Evolutionary conservation across 768 basidiomycete genomes (phyloP).

Genomic region (Fomitopsis serialis): DNA sequence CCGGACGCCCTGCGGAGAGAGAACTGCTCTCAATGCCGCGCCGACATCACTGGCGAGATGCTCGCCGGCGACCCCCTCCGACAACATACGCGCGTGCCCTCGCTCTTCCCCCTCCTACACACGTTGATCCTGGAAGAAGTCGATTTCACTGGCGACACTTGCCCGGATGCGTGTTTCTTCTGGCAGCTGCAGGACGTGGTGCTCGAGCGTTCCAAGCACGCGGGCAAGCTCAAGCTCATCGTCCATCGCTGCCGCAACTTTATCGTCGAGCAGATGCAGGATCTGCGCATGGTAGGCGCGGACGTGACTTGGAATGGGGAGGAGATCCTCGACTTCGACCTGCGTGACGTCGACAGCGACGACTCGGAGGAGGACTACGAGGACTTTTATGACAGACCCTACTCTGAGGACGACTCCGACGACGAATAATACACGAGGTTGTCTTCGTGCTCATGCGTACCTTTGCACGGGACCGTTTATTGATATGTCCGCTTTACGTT

Average conservation of each 20-base stretch:
- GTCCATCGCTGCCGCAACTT: constrained; percentile 3
- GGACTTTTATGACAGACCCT: neutral
- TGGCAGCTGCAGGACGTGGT: neutral
- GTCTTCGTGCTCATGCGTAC: too few relatives aligned
- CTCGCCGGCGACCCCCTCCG: neutral
- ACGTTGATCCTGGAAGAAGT: constrained; percentile 1
- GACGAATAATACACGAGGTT: too few relatives aligned
- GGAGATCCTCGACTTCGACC: constrained; percentile 3
- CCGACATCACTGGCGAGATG: neutral
- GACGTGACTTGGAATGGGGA: neutral
- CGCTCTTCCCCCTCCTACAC: neutral
- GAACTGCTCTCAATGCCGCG: neutral
- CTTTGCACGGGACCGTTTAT: too few relatives aligned
- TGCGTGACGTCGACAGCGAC: constrained; percentile 2
- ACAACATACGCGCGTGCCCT: neutral
- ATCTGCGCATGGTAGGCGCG: constrained; percentile 1
- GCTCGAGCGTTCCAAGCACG: neutral
- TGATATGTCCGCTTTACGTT: too few relatives aligned
- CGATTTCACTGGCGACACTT: neutral
- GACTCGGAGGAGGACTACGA: constrained; percentile 4
- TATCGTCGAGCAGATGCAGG: constrained; percentile 1
- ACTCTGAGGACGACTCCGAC: neutral
- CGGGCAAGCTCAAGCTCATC: neutral
- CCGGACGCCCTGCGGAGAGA: neutral
- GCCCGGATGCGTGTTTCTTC: neutral